Base-by-base conservation (phyloP, 192 early-diverging fungal genomes). In the Pilobolus umbonatus region DNA sequence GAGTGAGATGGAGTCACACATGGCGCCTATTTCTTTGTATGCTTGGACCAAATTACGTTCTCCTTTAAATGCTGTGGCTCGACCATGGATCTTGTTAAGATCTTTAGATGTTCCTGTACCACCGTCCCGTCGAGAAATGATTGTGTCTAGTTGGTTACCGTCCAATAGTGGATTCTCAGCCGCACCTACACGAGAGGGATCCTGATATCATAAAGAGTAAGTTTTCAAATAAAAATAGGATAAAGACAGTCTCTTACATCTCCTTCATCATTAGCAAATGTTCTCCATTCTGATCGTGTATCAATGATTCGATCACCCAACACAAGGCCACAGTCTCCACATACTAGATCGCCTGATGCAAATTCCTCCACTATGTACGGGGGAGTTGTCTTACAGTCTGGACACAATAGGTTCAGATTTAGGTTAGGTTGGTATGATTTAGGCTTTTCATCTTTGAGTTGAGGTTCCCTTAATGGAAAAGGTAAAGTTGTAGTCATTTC, bases 241-340 rank as follows among this genome's bases (percentile, higher is more conserved):
- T 22, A 34, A 17, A 7, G 17, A 39, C 24, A 10, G 12, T 11
- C 8, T 60, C 67, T 55, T 69, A 69, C 67, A 63, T 91, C 90
- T 47, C 86, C 89, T 58, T 86, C 92, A 56, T 93, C 93, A 69
- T 92, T 91, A 22, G 90, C 84, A 64, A 94, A 92, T 21, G 94
- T 98, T 45, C 96, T 86, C 96, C 96, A 98, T 70, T 98, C 96
- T 10, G 90, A 93, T 9, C 94, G 85, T 26, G 96, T 93, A 65
- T 92, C 92, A 57, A 95, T 93, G 61, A 97, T 84, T 10, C 94
- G 78, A 64, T 94, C 85, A 14, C 89, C 90, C 2, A 97, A 77
- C 4, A 90, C 87, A 5, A 92, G 58, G n/a, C 92, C 94, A 73
- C 96, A 98, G 71, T 88, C 86, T 10, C 87, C 91, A 74, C 96